Conservation (phyloP, 164 flowering plant genomes). For the Cinnamomum micranthum region DNA sequence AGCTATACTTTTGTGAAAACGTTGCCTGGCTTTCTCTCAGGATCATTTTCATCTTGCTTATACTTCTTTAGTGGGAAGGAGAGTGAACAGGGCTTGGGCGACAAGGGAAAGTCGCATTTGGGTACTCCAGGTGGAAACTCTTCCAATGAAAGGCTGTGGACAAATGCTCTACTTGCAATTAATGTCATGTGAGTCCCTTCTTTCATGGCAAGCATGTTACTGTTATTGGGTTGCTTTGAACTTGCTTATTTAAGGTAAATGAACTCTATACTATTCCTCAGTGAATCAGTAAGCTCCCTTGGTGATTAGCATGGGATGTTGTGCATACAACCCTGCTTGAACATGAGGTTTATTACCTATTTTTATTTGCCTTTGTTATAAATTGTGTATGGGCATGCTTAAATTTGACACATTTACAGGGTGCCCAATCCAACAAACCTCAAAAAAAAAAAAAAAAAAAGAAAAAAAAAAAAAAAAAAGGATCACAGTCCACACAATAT, state of each 20-base stretch:
- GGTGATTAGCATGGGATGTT: background rate
- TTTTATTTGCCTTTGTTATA: background rate
- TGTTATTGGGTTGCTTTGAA: background rate
- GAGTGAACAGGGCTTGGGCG: slow-evolving; percentile 15
- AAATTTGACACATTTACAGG: background rate
- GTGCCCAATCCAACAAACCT: background rate
- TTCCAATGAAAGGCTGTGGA: slow-evolving; percentile 47
- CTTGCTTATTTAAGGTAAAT: background rate
- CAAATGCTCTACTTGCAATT: slow-evolving; percentile 54
- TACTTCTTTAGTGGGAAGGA: slow-evolving; percentile 46
- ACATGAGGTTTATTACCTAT: background rate
- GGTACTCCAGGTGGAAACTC: slow-evolving; percentile 32
- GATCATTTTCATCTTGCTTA: slow-evolving; percentile 32
- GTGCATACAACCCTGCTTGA: background rate
- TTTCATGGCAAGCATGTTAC: background rate
- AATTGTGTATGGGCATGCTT: no score
- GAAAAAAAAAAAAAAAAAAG: background rate
- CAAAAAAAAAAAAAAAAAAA: background rate
- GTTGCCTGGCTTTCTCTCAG: slow-evolving; percentile 26
- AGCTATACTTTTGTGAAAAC: slow-evolving; percentile 27
- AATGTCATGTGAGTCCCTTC: slow-evolving; percentile 63
- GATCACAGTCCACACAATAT: no score
- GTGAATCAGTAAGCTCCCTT: background rate
- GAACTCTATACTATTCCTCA: background rate
- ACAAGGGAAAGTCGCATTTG: slow-evolving; percentile 22